Conservation (phyloP, 805 yeast species). For the Kazachstania bromeliacearum region DNA sequence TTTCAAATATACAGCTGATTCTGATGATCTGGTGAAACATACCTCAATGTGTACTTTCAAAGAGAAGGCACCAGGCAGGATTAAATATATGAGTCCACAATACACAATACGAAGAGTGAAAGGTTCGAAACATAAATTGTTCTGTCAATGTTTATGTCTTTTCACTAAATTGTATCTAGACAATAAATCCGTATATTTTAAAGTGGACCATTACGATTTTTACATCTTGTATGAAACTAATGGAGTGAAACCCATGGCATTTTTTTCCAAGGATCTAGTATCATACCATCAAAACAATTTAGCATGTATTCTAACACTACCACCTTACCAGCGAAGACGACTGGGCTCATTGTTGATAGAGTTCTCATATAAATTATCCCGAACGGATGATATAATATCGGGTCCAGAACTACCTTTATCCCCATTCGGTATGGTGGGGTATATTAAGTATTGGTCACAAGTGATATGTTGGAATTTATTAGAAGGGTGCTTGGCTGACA, state of each 20-base stretch:
- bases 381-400: slow-evolving; percentile 54
- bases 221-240: slow-evolving; percentile 55
- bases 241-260: slow-evolving; percentile 62
- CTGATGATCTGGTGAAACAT: slow-evolving; percentile 43
- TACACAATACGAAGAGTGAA: slow-evolving; percentile 55
- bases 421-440: slow-evolving; percentile 67
- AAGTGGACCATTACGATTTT: slow-evolving; percentile 70
- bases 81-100: slow-evolving; percentile 53
- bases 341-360: slow-evolving; percentile 76
- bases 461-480: slow-evolving; percentile 37
- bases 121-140: slow-evolving; percentile 55
- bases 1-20: slow-evolving; percentile 62
- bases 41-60: slow-evolving; percentile 36
- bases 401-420: slow-evolving; percentile 93
- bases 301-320: slow-evolving; percentile 85
- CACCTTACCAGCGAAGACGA: slow-evolving; percentile 77
- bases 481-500: slow-evolving; percentile 32
- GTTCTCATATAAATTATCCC: slow-evolving; percentile 70
- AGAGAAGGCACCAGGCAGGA: slow-evolving; percentile 47
- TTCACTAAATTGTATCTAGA: slow-evolving; percentile 84
- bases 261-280: slow-evolving; percentile 77
- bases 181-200: slow-evolving; percentile 79
- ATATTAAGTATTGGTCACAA: slow-evolving; percentile 67
- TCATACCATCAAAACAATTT: slow-evolving; percentile 74
- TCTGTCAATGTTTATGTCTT: slow-evolving; percentile 73